Evolutionary conservation across 2,329 filamentous ascomycete species (phyloP), one percentile per base, ranked within the genome.

Genomic region (Cytospora piceae): DNA sequence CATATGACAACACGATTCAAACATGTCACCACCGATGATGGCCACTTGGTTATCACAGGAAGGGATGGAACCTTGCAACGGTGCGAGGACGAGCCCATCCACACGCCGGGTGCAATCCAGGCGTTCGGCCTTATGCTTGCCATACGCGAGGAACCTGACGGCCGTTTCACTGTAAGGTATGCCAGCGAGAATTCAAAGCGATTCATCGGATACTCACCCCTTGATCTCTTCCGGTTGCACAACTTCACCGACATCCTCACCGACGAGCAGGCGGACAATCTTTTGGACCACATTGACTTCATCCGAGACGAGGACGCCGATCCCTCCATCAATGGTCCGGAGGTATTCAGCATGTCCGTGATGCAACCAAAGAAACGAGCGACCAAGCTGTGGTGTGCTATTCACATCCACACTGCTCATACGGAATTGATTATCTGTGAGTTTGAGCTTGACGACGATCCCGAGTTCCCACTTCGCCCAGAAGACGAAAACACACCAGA

Each of bases 51-150:
- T 34, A 91, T 96, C 62, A 95, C 92, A 0, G 93, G 93, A 7
- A 84, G 90, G 63, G 88, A 92, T 61, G 89, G 87, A 2, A 86
- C 83, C 0, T 78, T 95, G 54, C 91, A 96, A 73, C 85, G 87
- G 61, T 97, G 93, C 73, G 93, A 97, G 75, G 93, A 97, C 72
- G 93, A 97, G 72, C 93, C 93, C 0, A 96, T 97, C 31, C 92
- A 94, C 70, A 90, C 93, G 1, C 93, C 93, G 0, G 93, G 93
- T 39, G 91, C 91, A 1, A 79, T 94, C 0, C 93, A 97, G 74
- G 83, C 86, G 1, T 97, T 96, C 71, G 93, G 93, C 1, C 81
- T 91, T 4, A 79, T 97, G 29, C 72, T 97, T 37, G 92, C 89
- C 0, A 76, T 97, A 24, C 85, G 88, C 62, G 90, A 94, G 74